Base-by-base conservation (phyloP, 2,329 filamentous ascomycete genomes). In the Pseudogymnoascus sp. region DNA sequence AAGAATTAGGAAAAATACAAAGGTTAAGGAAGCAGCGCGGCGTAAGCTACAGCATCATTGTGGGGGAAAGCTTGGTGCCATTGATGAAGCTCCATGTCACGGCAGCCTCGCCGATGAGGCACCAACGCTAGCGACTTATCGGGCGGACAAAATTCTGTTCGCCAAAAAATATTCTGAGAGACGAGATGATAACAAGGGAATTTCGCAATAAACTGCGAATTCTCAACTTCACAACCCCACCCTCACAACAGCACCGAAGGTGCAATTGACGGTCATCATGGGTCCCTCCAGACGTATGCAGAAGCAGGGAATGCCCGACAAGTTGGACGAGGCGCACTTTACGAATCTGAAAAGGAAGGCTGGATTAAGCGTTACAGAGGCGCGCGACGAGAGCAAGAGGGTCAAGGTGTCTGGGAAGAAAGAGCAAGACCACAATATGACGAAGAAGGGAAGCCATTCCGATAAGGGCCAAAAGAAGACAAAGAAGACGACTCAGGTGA, bases 281-380 rank as follows among this genome's bases (percentile, higher is more conserved):
- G 92, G 91, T 79, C 84, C 86, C 65, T 90, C 92, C 74, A 89
- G 92, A 74, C 90, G 92, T 70, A 95, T 97, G 87, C 90, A 92
- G 75, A 97, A 97, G 78, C 94, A 97, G 83, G 93, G 92, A 61
- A 81, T 88, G 66, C 94, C 94, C 60, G 84, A 88, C 71, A 82
- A 88, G 66, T 82, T 97, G 67, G 90, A 94, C 66, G 90, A 96
- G 72, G 84, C 85, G 66, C 84, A 89, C 71, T 86, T 88, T 69
- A 86, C 86, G 59, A 91, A 87, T 71, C 75, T 87, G 64, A 97
- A 97, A 83, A 85, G 92, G 73, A 97, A 97, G 80, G 85, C 85
- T 63, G 85, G 83, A 64, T 80, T 89, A 68, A 84, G 85, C 40
- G 86, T 85, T 66, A 79, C 84, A 69, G 78, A 81, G 62, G 71